Conservation (phyloP, 305 asterid genomes). For the Fraxinus paxiana region DNA sequence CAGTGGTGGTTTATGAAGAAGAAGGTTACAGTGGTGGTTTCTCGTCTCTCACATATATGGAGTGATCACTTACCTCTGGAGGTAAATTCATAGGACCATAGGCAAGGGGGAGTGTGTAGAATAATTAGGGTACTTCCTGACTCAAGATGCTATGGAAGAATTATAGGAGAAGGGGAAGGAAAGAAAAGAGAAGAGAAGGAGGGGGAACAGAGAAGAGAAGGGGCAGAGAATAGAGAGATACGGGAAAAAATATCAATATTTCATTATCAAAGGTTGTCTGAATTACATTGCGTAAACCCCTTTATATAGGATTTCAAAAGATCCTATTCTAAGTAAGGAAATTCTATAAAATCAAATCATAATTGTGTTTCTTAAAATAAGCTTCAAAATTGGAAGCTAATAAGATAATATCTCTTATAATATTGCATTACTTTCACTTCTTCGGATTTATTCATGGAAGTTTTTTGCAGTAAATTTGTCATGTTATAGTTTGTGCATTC, state of each 20-base stretch:
- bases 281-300: neutral
- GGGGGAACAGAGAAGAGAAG: no score
- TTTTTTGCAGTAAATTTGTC: neutral
- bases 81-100: neutral
- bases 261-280: neutral
- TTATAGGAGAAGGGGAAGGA: neutral
- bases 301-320: no score
- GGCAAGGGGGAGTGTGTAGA: neutral
- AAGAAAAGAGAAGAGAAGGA: neutral
- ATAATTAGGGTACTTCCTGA: neutral
- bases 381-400: no score
- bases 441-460: neutral
- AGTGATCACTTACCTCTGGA: neutral
- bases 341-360: neutral
- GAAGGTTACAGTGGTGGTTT: neutral
- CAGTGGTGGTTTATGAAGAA: neutral
- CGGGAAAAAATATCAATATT: neutral
- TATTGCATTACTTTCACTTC: neutral
- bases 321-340: neutral
- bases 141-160: neutral
- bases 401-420: neutral
- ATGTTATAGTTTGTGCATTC: neutral
- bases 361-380: no score
- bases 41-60: neutral
- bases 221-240: neutral